Conservation (phyloP, 345 rosid genomes). For the Salix caprea region DNA sequence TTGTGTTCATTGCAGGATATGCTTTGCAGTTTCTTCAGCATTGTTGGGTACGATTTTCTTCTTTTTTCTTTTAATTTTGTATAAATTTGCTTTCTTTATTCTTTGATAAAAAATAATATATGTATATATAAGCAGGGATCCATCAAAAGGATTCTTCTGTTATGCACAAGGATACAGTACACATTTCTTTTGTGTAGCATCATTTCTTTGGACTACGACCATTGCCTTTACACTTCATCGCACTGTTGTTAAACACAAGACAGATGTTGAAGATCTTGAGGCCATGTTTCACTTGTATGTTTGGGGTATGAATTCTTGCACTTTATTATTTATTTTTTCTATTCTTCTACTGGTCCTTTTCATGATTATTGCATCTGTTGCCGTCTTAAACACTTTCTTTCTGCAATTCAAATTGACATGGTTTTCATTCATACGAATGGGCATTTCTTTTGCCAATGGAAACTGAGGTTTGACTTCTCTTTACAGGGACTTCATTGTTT, state of each 20-base stretch:
- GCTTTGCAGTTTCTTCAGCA: conserved; percentile 94
- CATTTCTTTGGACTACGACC: conserved; percentile 91
- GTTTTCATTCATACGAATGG: not conserved
- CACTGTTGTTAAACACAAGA: conserved; percentile 83
- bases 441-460: not conserved
- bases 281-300: conserved; percentile 92
- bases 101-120: not conserved
- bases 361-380: not conserved
- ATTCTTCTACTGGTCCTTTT: not conserved
- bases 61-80: not conserved
- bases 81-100: not conserved
- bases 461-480: conserved; percentile 17
- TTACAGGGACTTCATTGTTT: conserved; percentile 71
- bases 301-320: conserved; percentile 61
- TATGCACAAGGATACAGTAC: conserved; percentile 79
- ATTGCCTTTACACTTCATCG: conserved; percentile 97
- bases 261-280: conserved; percentile 95
- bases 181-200: conserved; percentile 93
- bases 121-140: conserved; percentile 48
- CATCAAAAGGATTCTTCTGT: conserved; percentile 81
- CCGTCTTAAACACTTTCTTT: not conserved
- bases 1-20: conserved; percentile 61
- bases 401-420: no score
- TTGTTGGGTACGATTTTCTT: conserved; percentile 58
- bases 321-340: not conserved